Evolutionary conservation across 306 rosid species (phyloP).

Genomic region (Rosa lucieae): DNA sequence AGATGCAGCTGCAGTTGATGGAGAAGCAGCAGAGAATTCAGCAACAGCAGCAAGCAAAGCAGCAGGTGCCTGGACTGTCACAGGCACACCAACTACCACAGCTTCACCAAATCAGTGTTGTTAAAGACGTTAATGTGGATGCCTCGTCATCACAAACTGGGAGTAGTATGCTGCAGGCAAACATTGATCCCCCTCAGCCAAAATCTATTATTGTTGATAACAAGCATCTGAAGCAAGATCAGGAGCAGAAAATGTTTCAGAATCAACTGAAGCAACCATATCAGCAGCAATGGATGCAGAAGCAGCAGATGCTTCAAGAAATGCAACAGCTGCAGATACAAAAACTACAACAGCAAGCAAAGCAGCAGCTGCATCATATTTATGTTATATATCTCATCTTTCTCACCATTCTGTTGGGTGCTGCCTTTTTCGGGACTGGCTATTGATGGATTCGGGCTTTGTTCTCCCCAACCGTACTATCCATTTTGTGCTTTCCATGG

Average conservation of each 20-base stretch:
- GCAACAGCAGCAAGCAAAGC: constrained; percentile 64
- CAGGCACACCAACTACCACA: constrained; percentile 65
- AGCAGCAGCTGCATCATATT: constrained; percentile 48
- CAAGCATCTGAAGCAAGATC: constrained; percentile 58
- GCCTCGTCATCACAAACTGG: constrained; percentile 65
- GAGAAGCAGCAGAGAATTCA: constrained; percentile 10
- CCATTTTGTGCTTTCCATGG: no score
- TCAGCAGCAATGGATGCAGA: constrained; percentile 46
- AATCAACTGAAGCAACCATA: constrained; percentile 40
- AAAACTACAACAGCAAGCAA: constrained; percentile 61
- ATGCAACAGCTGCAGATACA: constrained; percentile 25
- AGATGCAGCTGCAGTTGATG: constrained; percentile 38
- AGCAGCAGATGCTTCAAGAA: constrained; percentile 34
- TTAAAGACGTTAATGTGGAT: constrained; percentile 58
- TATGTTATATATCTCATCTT: no score
- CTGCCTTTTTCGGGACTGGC: no score
- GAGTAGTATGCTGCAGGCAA: constrained; percentile 55
- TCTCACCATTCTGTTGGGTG: no score
- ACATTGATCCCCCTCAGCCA: constrained; percentile 49
- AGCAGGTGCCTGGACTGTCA: constrained; percentile 58
- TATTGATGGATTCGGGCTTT: no score
- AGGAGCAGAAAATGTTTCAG: constrained; percentile 50
- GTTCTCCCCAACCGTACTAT: no score
- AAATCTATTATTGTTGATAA: constrained; percentile 53
- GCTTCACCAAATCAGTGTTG: constrained; percentile 67